phyloP scores from a whole-genome alignment of 2,329 filamentous ascomycete species.

The Ophiostoma piceae region DNA sequence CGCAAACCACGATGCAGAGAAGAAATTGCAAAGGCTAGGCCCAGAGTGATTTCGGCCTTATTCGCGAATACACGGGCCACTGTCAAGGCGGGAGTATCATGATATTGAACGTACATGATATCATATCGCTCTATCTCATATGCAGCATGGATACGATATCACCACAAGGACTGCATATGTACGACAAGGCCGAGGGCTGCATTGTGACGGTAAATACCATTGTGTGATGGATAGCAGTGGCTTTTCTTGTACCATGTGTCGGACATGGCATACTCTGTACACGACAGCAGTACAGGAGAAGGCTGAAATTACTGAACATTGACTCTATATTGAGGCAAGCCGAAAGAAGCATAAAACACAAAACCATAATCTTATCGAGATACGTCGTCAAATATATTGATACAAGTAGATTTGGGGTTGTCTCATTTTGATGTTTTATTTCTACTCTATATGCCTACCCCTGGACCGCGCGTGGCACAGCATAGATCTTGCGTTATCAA shows the following conservation, averaged over 20 bases:
- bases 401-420: not conserved
- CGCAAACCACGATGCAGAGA: not conserved
- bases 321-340: not conserved
- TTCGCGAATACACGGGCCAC: not conserved
- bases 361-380: not conserved
- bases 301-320: not conserved
- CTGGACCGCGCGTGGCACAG: not conserved
- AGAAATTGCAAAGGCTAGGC: not conserved
- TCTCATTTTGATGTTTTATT: not conserved
- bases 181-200: slow-evolving; percentile 1
- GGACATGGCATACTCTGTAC: not conserved
- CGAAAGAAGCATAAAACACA: not conserved
- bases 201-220: not conserved
- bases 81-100: not conserved
- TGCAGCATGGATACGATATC: not conserved
- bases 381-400: not conserved
- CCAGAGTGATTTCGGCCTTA: not conserved
- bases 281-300: not conserved
- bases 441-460: not conserved
- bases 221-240: not conserved
- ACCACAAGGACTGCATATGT: not conserved
- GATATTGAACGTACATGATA: not conserved
- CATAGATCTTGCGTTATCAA: not conserved
- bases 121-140: not conserved
- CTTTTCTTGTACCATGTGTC: not conserved